Evolutionary conservation across 108 stramenopile genomes (phyloP).

Genomic region (Skeletonema marinoi): DNA sequence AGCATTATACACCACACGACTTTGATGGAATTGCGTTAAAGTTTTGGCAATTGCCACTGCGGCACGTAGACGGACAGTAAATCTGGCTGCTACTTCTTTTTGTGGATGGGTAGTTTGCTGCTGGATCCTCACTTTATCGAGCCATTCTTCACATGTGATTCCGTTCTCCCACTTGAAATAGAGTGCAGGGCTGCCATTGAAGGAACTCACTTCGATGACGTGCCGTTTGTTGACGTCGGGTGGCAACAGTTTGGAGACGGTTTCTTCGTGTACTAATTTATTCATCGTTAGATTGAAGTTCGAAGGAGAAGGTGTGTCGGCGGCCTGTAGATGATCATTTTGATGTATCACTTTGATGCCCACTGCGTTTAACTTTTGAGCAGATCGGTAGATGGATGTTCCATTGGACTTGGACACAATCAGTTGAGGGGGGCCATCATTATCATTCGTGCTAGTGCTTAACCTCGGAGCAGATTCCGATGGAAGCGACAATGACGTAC

Average conservation of each 20-base stretch:
- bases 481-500: neutral
- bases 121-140: neutral
- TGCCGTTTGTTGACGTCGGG: neutral
- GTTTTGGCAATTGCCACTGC: conserved; percentile 9
- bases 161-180: conserved; percentile 29
- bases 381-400: conserved; percentile 8
- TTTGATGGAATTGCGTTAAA: conserved; percentile 1
- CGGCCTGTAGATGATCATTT: neutral
- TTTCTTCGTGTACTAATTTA: conserved; percentile 5
- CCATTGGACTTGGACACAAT: neutral
- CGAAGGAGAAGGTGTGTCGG: too few species aligned
- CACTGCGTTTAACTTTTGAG: neutral
- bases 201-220: conserved; percentile 2
- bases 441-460: neutral
- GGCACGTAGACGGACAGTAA: neutral
- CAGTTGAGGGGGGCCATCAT: neutral
- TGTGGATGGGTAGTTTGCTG: neutral
- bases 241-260: neutral
- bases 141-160: conserved; percentile 20
- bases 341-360: conserved; percentile 1
- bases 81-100: neutral
- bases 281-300: neutral
- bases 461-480: neutral
- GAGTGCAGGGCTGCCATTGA: conserved; percentile 7
- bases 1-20: neutral